Base-by-base conservation (phyloP, 2,329 filamentous ascomycete species). In the Fusarium sp. region DNA sequence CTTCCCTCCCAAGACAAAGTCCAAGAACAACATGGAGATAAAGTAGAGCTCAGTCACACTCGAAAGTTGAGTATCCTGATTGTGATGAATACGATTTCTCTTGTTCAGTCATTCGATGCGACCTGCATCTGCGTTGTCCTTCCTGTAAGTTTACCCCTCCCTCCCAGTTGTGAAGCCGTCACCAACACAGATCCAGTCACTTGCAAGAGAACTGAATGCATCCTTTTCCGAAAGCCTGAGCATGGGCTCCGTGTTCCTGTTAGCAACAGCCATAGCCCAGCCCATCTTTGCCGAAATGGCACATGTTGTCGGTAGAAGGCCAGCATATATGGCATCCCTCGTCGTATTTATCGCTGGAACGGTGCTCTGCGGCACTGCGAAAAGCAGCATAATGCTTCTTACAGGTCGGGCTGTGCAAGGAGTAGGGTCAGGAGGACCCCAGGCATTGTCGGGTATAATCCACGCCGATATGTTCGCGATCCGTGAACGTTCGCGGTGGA, bases 211-310 rank as follows among this genome's bases (percentile, higher is more conserved):
- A 39, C 64, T 79, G 37, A 60, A 78, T 41, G 77, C 75, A 7
- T 74, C 69, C 10, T 67, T 78, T 21, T 75, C 76, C 4, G 64
- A 77, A 46, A 73, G 68, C 16, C 59, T 79, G 52, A 73, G 73
- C 37, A 72, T 79, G 18, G 91, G 91, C 4, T 93, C 91, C 9
- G 89, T 89, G 21, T 94, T 92, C 72, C 83, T 94, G 9, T 85
- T 94, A 10, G 88, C 90, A 7, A 89, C 88, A 62, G 90, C 91
- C 2, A 86, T 90, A 35, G 84, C 89, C 45, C 87, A 90, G 73
- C 89, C 88, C 7, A 79, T 80, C 10, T 74, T 84, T n/a, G 79
- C 81, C 11, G 79, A 81, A 6, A 61, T 83, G 15, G 82, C 80
- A 37, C 77, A 77, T 55, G 80, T 81, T 12, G 76, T 83, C 42